Evolutionary conservation across 108 stramenopile genomes (phyloP).

Genomic region (Seminavis robusta): DNA sequence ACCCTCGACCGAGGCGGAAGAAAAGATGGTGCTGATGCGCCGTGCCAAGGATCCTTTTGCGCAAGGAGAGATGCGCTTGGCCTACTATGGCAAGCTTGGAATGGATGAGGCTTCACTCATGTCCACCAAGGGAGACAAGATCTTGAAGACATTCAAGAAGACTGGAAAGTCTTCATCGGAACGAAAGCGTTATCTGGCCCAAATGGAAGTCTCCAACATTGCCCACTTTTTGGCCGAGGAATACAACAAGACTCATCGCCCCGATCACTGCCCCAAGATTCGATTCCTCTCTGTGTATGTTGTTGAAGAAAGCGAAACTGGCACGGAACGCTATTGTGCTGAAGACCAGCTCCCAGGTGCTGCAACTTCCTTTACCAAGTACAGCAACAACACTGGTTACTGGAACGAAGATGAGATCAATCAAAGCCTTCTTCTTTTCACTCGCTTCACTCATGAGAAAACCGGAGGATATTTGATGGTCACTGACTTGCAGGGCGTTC

Average conservation of each 20-base stretch:
- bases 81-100: conserved; percentile 29
- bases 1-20: conserved; percentile 2
- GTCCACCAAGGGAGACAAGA: conserved; percentile 13
- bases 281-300: conserved; percentile 23
- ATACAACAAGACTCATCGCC: conserved; percentile 32
- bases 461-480: conserved; percentile 33
- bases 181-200: conserved; percentile 31
- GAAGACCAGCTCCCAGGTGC: conserved; percentile 22
- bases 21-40: conserved; percentile 24
- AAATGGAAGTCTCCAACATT: conserved; percentile 45
- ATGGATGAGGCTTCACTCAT: conserved; percentile 6
- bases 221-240: conserved; percentile 34
- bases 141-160: conserved; percentile 41
- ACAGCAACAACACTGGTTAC: conserved; percentile 21
- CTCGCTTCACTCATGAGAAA: conserved; percentile 22
- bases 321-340: conserved; percentile 25
- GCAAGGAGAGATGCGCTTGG: conserved; percentile 29
- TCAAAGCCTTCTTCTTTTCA: conserved; percentile 30
- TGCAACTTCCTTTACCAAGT: background rate
- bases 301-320: conserved; percentile 27
- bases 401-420: conserved; percentile 34
- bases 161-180: conserved; percentile 21
- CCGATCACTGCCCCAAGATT: conserved; percentile 19
- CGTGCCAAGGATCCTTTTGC: conserved; percentile 35
- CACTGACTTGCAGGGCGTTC: conserved; percentile 42